These are phyloP conservation scores for Eutrema salsugineum DNA, from an alignment of 441 rosid genomes.

Conservation along the genomic window DNA sequence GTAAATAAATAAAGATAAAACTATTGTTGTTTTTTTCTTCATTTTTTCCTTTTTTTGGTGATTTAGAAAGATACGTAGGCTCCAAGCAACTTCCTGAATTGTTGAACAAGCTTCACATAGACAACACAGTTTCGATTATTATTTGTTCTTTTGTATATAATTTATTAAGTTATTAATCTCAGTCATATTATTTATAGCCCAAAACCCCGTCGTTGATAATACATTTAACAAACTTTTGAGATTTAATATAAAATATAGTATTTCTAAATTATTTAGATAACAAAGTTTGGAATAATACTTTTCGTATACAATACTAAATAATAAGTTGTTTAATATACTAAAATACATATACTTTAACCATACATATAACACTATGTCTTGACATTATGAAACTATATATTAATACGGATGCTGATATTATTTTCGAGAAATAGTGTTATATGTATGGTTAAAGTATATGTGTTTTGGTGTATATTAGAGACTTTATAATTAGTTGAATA, in stretches of 20 bases:
- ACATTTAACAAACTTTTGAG: neutral
- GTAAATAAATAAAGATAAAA: constrained; percentile 22
- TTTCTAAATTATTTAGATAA: neutral
- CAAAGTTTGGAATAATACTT: neutral
- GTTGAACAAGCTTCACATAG: constrained; percentile 42
- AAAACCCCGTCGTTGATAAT: neutral
- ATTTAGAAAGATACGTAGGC: constrained; percentile 54
- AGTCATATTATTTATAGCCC: neutral
- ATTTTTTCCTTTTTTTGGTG: constrained; percentile 12
- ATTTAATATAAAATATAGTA: neutral
- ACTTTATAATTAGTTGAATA: neutral
- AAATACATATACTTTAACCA: too few relatives aligned
- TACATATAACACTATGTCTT: too few relatives aligned
- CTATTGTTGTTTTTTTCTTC: neutral
- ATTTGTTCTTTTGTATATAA: neutral
- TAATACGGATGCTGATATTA: too few relatives aligned
- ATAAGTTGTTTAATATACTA: too few relatives aligned
- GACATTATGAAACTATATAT: too few relatives aligned
- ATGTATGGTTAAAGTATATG: neutral
- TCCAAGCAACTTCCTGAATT: constrained; percentile 51
- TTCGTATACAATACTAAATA: too few relatives aligned
- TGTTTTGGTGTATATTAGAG: constrained; percentile 2
- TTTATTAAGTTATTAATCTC: neutral
- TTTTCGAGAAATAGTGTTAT: neutral
- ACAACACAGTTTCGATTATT: constrained; percentile 5